phyloP scores from a whole-genome alignment of 2,329 filamentous ascomycete species.

The Coniochaeta sp. region DNA sequence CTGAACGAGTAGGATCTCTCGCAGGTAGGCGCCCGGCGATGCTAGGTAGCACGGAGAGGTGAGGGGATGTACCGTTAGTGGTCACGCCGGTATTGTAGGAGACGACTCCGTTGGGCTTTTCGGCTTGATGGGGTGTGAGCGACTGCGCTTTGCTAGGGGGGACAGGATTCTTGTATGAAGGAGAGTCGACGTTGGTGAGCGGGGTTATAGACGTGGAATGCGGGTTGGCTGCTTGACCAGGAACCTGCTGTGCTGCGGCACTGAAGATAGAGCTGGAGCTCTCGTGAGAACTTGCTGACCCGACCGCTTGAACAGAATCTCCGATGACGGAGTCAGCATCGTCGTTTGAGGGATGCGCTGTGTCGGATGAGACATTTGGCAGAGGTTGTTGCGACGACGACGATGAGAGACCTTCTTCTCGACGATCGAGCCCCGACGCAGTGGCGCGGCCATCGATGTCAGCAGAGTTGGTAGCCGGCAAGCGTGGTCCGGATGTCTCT shows the following conservation, averaged over 20 bases:
- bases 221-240: slow-evolving; percentile 30
- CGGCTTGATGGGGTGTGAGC: slow-evolving; percentile 42
- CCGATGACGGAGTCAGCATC: slow-evolving; percentile 53
- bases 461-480: slow-evolving; percentile 13
- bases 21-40: slow-evolving; percentile 38
- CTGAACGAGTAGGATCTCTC: slow-evolving; percentile 46
- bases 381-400: slow-evolving; percentile 25
- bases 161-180: slow-evolving; percentile 38
- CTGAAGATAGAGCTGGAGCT: slow-evolving; percentile 68
- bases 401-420: slow-evolving; percentile 14
- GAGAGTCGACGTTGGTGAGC: slow-evolving; percentile 45
- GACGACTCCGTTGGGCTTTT: slow-evolving; percentile 23
- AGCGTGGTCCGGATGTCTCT: slow-evolving; percentile 27
- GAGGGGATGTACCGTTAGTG: slow-evolving; percentile 21
- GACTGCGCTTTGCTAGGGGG: slow-evolving; percentile 46
- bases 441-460: slow-evolving; percentile 17
- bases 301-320: slow-evolving; percentile 63
- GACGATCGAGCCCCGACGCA: slow-evolving; percentile 7
- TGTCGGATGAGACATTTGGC: slow-evolving; percentile 26
- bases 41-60: slow-evolving; percentile 4
- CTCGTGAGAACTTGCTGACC: slow-evolving; percentile 64
- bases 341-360: slow-evolving; percentile 34
- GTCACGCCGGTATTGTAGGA: slow-evolving; percentile 19
- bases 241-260: slow-evolving; percentile 31
- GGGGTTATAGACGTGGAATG: slow-evolving; percentile 39